phyloP scores from a whole-genome alignment of 2,329 filamentous ascomycete species.

The Fusarium brevicatenulatum region DNA sequence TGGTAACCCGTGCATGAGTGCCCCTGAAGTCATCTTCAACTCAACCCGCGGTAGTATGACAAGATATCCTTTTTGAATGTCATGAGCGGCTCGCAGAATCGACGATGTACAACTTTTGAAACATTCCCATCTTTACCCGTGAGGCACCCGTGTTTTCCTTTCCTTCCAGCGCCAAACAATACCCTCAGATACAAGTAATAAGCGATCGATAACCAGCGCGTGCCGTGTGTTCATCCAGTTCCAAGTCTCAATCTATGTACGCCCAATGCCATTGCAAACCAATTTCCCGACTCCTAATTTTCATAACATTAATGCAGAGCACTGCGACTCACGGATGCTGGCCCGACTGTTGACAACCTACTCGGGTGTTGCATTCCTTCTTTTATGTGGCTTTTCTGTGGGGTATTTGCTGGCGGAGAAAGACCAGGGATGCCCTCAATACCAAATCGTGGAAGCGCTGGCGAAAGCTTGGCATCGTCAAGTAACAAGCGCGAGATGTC shows the following conservation, averaged over 20 bases:
- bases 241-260: constrained; percentile 36
- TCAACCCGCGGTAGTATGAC: no score
- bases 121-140: constrained; percentile 28
- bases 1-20: background rate
- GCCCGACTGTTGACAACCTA: constrained; percentile 6
- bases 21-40: background rate
- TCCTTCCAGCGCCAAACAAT: constrained; percentile 31
- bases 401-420: constrained; percentile 35
- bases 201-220: constrained; percentile 34
- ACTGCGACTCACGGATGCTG: constrained; percentile 6
- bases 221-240: constrained; percentile 30
- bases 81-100: constrained; percentile 22
- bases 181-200: background rate
- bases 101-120: constrained; percentile 15
- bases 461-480: constrained; percentile 58
- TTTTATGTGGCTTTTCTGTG: constrained; percentile 23
- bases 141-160: constrained; percentile 30
- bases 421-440: constrained; percentile 41
- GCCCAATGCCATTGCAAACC: constrained; percentile 30
- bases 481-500: constrained; percentile 69
- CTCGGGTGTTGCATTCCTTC: constrained; percentile 28
- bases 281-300: constrained; percentile 39
- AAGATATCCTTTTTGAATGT: constrained; percentile 6
- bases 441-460: constrained; percentile 40
- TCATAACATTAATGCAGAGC: constrained; percentile 28